These are phyloP conservation scores for Diplotaxis tenuifolia DNA, from an alignment of 345 rosid genomes.

Conservation along the genomic window DNA sequence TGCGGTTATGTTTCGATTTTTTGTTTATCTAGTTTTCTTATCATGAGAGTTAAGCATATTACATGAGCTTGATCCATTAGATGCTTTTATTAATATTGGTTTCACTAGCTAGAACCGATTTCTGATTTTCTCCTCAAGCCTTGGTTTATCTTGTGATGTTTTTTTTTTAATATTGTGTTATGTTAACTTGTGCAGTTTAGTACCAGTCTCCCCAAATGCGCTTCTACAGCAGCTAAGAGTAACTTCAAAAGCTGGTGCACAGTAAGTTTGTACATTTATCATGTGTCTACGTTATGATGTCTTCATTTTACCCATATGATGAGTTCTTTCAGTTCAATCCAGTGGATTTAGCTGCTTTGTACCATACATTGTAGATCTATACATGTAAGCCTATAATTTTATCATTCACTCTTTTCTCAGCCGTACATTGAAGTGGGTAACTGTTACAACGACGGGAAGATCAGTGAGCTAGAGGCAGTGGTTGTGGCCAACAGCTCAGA, in stretches of 20 bases:
- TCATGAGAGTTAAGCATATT: not conserved
- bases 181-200: slow-evolving; percentile 53
- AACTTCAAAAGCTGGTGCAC: slow-evolving; percentile 49
- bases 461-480: slow-evolving; percentile 53
- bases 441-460: slow-evolving; percentile 62
- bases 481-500: slow-evolving; percentile 52
- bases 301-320: not conserved
- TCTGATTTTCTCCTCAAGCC: not conserved
- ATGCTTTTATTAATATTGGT: slow-evolving; percentile 15
- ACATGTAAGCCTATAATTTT: slow-evolving; percentile 18
- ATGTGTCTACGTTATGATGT: not conserved
- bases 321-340: slow-evolving; percentile 15
- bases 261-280: slow-evolving; percentile 26
- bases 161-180: slow-evolving; percentile 24
- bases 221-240: slow-evolving; percentile 85
- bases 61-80: not conserved
- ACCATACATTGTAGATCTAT: slow-evolving; percentile 1
- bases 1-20: not conserved
- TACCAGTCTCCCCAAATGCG: slow-evolving; percentile 73
- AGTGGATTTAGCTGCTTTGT: not conserved
- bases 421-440: slow-evolving; percentile 67
- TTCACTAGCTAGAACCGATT: not conserved
- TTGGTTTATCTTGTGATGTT: slow-evolving; percentile 10
- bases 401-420: slow-evolving; percentile 43
- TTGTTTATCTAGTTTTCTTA: not conserved